phyloP scores from a whole-genome alignment of 371 early-diverging fungal genomes.

The Smittium culicis region DNA sequence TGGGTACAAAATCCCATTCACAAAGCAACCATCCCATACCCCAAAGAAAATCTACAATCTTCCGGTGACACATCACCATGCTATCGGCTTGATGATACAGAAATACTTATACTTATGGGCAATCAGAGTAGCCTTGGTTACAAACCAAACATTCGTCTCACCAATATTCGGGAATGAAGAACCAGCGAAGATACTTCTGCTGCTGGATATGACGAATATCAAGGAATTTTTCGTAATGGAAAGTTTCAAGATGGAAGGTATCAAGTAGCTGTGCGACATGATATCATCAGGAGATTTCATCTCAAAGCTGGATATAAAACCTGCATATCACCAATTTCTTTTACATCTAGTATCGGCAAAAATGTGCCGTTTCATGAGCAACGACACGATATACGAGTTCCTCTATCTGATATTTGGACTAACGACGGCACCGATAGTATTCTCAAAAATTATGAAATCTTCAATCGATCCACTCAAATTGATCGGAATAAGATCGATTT shows the following conservation, averaged over 20 bases:
- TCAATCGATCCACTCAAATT: constrained; percentile 22
- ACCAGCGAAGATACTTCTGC: not conserved
- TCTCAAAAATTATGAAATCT: constrained; percentile 32
- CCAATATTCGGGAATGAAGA: not conserved
- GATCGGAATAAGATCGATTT: constrained; percentile 24
- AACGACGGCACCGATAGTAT: constrained; percentile 30
- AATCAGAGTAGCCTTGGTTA: not conserved
- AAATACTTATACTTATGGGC: not conserved
- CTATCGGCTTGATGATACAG: not conserved
- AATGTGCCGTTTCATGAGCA: constrained; percentile 23
- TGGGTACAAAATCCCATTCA: not conserved
- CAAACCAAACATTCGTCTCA: not conserved
- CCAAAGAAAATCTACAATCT: not conserved
- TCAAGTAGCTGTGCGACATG: constrained; percentile 27
- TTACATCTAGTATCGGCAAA: constrained; percentile 10
- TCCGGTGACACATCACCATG: not conserved
- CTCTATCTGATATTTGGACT: constrained; percentile 33
- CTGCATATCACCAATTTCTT: constrained; percentile 27
- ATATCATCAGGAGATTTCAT: constrained; percentile 23
- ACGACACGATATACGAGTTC: constrained; percentile 34
- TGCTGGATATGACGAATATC: not conserved
- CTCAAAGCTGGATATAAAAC: constrained; percentile 27
- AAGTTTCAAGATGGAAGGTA: constrained; percentile 19
- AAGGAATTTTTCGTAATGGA: constrained; percentile 1
- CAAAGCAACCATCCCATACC: not conserved